Evolutionary conservation across 306 rosid species (phyloP), one percentile per base, ranked within the genome.

Genomic region (Glycyrrhiza uralensis): DNA sequence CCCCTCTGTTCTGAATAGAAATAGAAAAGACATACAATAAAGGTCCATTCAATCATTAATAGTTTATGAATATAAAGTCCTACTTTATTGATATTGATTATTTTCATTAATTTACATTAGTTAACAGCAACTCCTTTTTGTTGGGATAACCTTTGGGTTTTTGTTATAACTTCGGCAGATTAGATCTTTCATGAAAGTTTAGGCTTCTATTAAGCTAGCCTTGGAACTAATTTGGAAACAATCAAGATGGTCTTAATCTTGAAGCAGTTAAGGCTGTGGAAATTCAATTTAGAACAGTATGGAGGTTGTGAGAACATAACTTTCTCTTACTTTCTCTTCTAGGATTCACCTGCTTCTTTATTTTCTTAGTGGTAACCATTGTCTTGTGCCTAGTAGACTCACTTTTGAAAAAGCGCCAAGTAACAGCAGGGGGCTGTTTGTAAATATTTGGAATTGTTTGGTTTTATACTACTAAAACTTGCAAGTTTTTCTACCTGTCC

Each of bases 401-500:
- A 39, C 47, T 64, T 62, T 41, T 42, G 10, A 56, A 56, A 38
- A 12, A 29, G 11, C 1, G 17, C 26, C 17, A 38, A 38, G 45
- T 9, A 41, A 41, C 36, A 41, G 2, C 54, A 9, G 20, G 11
- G 23, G 11, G 17, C 69, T 17, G 18, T 70, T 38, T 28, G 13
- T 1, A 4, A n/a, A 56, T 2, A 5, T 55, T 30, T 24, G 13
- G 49, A 62, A 35, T 24, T 63, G 46, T 36, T 54, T 38, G 35
- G 12, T 24, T 55, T 49, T 54, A 20, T 72, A 19, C 10, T 50
- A 26, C n/a, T n/a, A 24, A 24, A 47, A 39, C 18, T 72, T 33
- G 49, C 78, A 38, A 29, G 14, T 33, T 45, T 47, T 44, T 36
- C 19, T 35, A 69, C 23, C 56, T 75, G 60, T 55, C 26, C 66